phyloP scores from a whole-genome alignment of 257 asterid genomes.

The Buddleja alternifolia region DNA sequence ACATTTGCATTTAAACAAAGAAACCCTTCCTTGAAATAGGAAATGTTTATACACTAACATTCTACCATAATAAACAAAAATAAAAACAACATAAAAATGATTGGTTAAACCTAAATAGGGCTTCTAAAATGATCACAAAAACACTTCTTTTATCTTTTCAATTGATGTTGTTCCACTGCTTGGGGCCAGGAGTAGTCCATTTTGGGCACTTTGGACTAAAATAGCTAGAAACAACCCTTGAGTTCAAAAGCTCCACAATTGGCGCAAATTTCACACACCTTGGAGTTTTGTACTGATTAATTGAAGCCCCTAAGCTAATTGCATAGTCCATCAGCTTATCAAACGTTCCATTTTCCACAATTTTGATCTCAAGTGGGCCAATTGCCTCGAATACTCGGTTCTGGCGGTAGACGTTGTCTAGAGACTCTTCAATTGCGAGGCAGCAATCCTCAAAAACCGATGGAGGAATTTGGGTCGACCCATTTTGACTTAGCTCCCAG shows the following conservation, averaged over 20 bases:
- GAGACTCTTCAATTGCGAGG: conserved; percentile 64
- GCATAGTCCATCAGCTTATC: conserved; percentile 80
- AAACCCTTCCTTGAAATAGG: conserved; percentile 26
- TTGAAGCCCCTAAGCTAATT: conserved; percentile 66
- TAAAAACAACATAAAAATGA: conserved; percentile 37
- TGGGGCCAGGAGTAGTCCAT: conserved; percentile 60
- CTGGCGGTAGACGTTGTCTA: conserved; percentile 69
- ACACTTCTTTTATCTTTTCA: conserved; percentile 28
- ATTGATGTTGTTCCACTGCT: conserved; percentile 57
- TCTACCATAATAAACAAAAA: conserved; percentile 36
- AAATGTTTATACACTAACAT: conserved; percentile 49
- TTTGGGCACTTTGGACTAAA: conserved; percentile 71
- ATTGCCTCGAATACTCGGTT: conserved; percentile 61
- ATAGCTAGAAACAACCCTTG: conserved; percentile 50
- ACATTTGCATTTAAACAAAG: conserved; percentile 22
- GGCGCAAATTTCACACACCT: conserved; percentile 67
- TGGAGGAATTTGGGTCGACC: conserved; percentile 58
- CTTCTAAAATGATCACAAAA: conserved; percentile 48
- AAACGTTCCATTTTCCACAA: conserved; percentile 62
- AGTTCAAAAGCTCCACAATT: conserved; percentile 57
- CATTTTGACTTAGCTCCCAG: conserved; percentile 60
- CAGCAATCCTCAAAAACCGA: conserved; percentile 72
- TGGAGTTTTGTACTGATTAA: conserved; percentile 74
- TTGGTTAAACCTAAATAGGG: conserved; percentile 44
- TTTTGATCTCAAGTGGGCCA: conserved; percentile 69